phyloP scores from a whole-genome alignment of 2,329 filamentous ascomycete species.

The Mycosphaerella sp. region DNA sequence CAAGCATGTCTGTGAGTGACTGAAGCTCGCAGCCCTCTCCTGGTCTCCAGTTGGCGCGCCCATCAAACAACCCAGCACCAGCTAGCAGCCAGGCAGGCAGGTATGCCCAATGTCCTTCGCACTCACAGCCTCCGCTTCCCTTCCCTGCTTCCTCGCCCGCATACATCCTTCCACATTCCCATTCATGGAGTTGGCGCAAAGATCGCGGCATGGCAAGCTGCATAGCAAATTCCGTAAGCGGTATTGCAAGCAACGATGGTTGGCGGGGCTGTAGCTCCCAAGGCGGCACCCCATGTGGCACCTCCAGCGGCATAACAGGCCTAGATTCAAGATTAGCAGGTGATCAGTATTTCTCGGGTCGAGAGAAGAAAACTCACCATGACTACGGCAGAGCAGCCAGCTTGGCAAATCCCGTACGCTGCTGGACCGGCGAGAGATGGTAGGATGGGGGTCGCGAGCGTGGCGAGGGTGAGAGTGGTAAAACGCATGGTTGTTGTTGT shows the following conservation, averaged over 20 bases:
- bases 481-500: background rate
- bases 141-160: background rate
- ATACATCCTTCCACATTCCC: background rate
- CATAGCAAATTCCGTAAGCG: slow-evolving; percentile 42
- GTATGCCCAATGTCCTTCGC: too few relatives aligned
- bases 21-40: too few relatives aligned
- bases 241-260: slow-evolving; percentile 42
- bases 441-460: background rate
- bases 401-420: slow-evolving; percentile 44
- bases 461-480: slow-evolving; percentile 3
- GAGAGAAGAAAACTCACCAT: slow-evolving; percentile 19
- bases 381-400: slow-evolving; percentile 41
- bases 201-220: slow-evolving; percentile 36
- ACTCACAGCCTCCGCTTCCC: too few relatives aligned
- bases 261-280: slow-evolving; percentile 37
- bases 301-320: slow-evolving; percentile 45
- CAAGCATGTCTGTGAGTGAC: too few relatives aligned
- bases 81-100: too few relatives aligned
- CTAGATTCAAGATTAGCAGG: too few relatives aligned
- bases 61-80: too few relatives aligned
- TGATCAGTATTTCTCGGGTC: too few relatives aligned
- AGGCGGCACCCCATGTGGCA: slow-evolving; percentile 37
- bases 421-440: background rate
- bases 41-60: too few relatives aligned
- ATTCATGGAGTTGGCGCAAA: slow-evolving; percentile 11